Conservation (phyloP, 371 early-diverging fungal species). For the Rhizopus stolonifer region DNA sequence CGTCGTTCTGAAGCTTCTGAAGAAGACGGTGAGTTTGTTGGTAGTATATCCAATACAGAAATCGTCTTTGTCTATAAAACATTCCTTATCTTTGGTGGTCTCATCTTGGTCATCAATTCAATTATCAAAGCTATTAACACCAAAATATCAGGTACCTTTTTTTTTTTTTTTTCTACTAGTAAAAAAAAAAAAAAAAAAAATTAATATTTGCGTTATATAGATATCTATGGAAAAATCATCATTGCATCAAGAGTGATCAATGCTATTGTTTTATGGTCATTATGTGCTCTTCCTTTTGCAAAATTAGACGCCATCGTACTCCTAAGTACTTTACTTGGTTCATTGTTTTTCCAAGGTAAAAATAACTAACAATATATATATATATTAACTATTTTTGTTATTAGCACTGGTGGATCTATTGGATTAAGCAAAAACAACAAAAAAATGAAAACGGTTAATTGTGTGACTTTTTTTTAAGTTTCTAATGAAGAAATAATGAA, state of each 20-base stretch:
- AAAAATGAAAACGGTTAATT: background rate
- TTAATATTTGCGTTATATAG: constrained; percentile 10
- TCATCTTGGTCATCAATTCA: constrained; percentile 45
- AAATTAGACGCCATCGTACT: constrained; percentile 42
- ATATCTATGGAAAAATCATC: constrained; percentile 48
- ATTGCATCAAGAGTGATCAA: constrained; percentile 42
- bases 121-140: constrained; percentile 52
- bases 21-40: constrained; percentile 15
- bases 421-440: constrained; percentile 2
- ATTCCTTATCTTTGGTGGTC: constrained; percentile 46
- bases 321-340: constrained; percentile 41
- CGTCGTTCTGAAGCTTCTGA: constrained; percentile 21
- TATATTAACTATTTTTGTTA: constrained; percentile 1
- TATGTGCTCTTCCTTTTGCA: constrained; percentile 53
- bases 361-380: background rate
- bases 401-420: constrained; percentile 19
- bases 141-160: constrained; percentile 41
- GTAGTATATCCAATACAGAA: constrained; percentile 17
- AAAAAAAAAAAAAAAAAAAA: background rate
- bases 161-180: too few species aligned
- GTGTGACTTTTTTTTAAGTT: too few species aligned
- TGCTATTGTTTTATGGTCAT: constrained; percentile 42
- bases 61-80: constrained; percentile 49
- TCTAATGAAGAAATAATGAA: too few species aligned
- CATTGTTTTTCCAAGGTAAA: constrained; percentile 46